A percentile compares a stretch with the other conserved stretches of the same genome.
phyloP scores from a whole-genome alignment of 2,329 filamentous ascomycete genomes.

The Phialocephala subalpina region DNA sequence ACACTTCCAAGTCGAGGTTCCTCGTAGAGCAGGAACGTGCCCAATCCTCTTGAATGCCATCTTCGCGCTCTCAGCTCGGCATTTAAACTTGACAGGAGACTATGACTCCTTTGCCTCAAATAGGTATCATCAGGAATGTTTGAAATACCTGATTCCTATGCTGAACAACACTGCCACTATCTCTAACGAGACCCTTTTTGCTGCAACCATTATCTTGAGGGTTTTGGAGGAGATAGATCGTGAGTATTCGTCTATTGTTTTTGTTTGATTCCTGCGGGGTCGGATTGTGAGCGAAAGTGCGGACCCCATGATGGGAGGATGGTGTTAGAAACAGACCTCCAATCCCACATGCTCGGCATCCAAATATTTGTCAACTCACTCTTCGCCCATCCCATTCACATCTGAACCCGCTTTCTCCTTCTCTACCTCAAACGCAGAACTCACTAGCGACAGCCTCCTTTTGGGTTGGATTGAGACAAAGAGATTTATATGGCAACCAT shows the following conservation, averaged over 20 bases:
- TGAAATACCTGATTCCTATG: slow-evolving; percentile 57
- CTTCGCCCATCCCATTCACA: background rate
- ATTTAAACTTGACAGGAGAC: slow-evolving; percentile 56
- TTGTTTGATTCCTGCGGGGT: too few relatives aligned
- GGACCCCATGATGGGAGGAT: background rate
- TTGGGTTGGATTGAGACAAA: slow-evolving; percentile 64
- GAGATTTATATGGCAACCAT: slow-evolving; percentile 65
- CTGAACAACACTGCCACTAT: slow-evolving; percentile 50
- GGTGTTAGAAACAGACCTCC: slow-evolving; percentile 29
- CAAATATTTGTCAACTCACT: slow-evolving; percentile 47
- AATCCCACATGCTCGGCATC: slow-evolving; percentile 37
- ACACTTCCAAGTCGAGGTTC: slow-evolving; percentile 63
- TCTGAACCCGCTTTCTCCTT: too few relatives aligned
- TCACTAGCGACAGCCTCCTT: slow-evolving; percentile 52
- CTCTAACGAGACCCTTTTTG: slow-evolving; percentile 59
- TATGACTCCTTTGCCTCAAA: slow-evolving; percentile 56
- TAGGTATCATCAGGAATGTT: slow-evolving; percentile 61
- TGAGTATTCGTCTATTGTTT: slow-evolving; percentile 10
- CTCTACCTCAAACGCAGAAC: slow-evolving; percentile 42
- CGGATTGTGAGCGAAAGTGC: too few relatives aligned
- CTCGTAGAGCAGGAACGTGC: slow-evolving; percentile 57
- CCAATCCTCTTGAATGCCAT: slow-evolving; percentile 64
- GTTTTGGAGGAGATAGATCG: slow-evolving; percentile 61
- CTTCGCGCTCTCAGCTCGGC: slow-evolving; percentile 62
- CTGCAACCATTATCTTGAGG: slow-evolving; percentile 63